Evolutionary conservation across 148 eudicot genomes (phyloP), one percentile per base, ranked within the genome.

Genomic region (Hydrangea macrophylla): DNA sequence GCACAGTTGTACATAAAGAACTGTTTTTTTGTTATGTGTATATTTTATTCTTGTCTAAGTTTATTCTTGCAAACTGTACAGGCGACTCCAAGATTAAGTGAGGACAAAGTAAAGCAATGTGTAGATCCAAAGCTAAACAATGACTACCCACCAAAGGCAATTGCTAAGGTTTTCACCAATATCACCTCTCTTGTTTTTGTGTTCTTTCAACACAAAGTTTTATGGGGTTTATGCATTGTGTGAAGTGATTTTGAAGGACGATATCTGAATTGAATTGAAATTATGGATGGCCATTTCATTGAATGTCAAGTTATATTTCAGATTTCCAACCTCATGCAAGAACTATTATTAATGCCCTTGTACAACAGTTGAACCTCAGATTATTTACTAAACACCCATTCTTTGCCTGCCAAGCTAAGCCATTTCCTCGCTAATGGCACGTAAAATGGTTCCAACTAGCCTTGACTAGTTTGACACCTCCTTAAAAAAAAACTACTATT

Each of bases 41-140:
- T 23, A 1, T 1, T 30, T 26, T 25, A n/a, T n/a, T 1, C 17
- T 10, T 72, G 17, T 27, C 5, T 42, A 7, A n/a, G n/a, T 58
- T 75, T n/a, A 35, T 20, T 2, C 59, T 53, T 7, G 55, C 15
- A 53, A 22, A 28, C 62, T 67, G 68, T 60, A 25, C 86, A 92
- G 98, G 96, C 98, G 48, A 90, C 95, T 81, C 98, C 98, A 45
- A 82, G 94, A 75, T 78, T 93, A 81, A 90, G 95, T 54, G 98
- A 90, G 76, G 98, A 92, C 75, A 93, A 93, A 79, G 96, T 93
- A 67, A 86, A 88, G 88, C 96, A 93, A 75, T 90, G 95, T 75
- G 86, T 93, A 11, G 98, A 93, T 82, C 92, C 98, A 62, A 93
- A 90, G 77, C 86, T 93, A 60, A 81, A 90, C 6, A 85, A 81